Percentiles rank a stretch among this genome's conserved stretches.
Conservation (phyloP, 139 green algal species). For the Desmodesmus armatus region DNA sequence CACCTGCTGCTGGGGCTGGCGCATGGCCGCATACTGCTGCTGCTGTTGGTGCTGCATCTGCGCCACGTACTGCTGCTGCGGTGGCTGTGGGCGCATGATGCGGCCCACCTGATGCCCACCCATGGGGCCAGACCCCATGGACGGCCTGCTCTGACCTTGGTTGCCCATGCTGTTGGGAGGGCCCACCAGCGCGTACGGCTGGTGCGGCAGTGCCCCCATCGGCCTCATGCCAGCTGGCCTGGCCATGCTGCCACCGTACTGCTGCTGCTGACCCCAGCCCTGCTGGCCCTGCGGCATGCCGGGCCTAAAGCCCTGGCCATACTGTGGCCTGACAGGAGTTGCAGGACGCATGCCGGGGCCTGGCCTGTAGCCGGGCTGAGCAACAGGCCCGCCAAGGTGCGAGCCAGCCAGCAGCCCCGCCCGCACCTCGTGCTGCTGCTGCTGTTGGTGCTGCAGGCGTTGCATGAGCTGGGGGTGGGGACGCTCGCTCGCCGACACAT, state of each 20-base stretch:
- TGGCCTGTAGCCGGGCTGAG: not conserved
- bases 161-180: not conserved
- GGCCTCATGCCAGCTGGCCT: not conserved
- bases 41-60: not conserved
- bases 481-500: not conserved
- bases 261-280: not conserved
- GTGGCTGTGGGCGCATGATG: not conserved
- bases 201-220: not conserved
- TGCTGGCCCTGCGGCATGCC: not conserved
- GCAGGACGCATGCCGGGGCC: not conserved
- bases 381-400: no score
- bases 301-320: not conserved
- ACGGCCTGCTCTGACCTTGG: not conserved
- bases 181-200: not conserved
- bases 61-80: not conserved
- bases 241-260: not conserved
- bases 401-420: not conserved
- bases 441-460: not conserved
- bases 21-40: not conserved
- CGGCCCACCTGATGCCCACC: not conserved
- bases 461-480: not conserved
- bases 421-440: not conserved
- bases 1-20: slow-evolving; percentile 27
- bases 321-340: not conserved
- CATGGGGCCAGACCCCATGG: not conserved